These are phyloP conservation scores for Stemphylium lycopersici DNA, from an alignment of 2,329 filamentous ascomycete genomes.

Conservation along the genomic window DNA sequence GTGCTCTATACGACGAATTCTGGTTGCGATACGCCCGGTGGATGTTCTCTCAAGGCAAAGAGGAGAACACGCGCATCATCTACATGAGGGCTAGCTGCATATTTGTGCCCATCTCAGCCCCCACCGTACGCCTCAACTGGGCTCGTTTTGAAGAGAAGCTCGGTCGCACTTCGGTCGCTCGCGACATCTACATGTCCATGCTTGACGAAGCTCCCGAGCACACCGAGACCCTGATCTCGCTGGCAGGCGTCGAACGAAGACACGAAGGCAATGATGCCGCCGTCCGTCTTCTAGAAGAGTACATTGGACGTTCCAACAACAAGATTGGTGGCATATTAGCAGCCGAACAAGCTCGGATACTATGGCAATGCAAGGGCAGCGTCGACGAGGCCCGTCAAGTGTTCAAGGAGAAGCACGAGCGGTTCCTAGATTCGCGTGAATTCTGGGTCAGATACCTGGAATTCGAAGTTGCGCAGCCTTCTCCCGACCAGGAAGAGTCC, in stretches of 20 bases:
- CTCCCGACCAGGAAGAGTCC: slow-evolving; percentile 66
- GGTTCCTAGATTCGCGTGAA: slow-evolving; percentile 80
- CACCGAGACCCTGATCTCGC: slow-evolving; percentile 84
- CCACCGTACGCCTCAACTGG: slow-evolving; percentile 85
- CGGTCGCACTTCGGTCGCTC: slow-evolving; percentile 76
- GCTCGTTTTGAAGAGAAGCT: slow-evolving; percentile 92
- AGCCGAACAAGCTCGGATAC: slow-evolving; percentile 82
- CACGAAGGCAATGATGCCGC: slow-evolving; percentile 84
- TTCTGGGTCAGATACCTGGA: slow-evolving; percentile 92
- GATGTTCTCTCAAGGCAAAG: slow-evolving; percentile 79
- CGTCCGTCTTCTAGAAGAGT: slow-evolving; percentile 79
- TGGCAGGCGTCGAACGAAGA: slow-evolving; percentile 84
- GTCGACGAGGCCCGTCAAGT: slow-evolving; percentile 81
- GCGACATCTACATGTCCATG: slow-evolving; percentile 83
- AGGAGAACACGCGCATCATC: slow-evolving; percentile 89
- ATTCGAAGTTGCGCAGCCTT: slow-evolving; percentile 87
- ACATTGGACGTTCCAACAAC: slow-evolving; percentile 75
- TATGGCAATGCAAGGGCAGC: slow-evolving; percentile 87
- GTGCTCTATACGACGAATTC: slow-evolving; percentile 95
- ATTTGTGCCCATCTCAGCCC: slow-evolving; percentile 85
- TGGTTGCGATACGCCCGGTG: slow-evolving; percentile 97
- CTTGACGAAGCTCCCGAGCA: slow-evolving; percentile 78
- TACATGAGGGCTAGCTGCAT: slow-evolving; percentile 85
- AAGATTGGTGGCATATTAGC: slow-evolving; percentile 86
- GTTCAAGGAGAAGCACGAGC: slow-evolving; percentile 81